These are phyloP conservation scores for Alternaria brassicae DNA, from an alignment of 2,329 filamentous ascomycete species.

Conservation along the genomic window DNA sequence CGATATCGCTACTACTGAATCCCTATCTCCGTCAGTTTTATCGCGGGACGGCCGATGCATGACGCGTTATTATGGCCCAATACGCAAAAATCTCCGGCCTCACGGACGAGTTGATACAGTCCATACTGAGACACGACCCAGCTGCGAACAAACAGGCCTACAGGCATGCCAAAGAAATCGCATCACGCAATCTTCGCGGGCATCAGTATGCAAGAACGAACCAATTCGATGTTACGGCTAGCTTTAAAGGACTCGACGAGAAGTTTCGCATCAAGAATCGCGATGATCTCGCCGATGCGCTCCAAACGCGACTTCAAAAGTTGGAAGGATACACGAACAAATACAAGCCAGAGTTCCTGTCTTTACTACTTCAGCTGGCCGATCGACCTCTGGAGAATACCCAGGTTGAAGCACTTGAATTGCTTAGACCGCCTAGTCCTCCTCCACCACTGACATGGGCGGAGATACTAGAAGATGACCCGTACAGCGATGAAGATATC, in stretches of 20 bases:
- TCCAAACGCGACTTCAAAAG: constrained; percentile 65
- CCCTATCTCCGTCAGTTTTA: not conserved
- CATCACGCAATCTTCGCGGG: constrained; percentile 50
- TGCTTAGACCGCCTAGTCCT: constrained; percentile 57
- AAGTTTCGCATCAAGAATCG: constrained; percentile 82
- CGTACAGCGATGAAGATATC: constrained; percentile 71
- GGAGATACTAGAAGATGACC: constrained; percentile 78
- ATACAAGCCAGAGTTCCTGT: constrained; percentile 81
- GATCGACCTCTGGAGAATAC: constrained; percentile 78
- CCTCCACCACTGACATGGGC: constrained; percentile 72
- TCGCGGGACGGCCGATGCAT: not conserved
- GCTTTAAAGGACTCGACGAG: constrained; percentile 70
- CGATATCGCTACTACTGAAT: not conserved
- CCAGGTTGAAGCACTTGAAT: constrained; percentile 67
- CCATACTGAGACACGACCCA: constrained; percentile 62
- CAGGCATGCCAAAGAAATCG: constrained; percentile 49
- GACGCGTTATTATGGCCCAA: constrained; percentile 68
- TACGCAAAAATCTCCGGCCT: constrained; percentile 69
- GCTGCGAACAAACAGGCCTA: constrained; percentile 45
- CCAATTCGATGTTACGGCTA: constrained; percentile 56
- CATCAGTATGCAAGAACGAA: constrained; percentile 56
- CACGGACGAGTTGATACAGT: constrained; percentile 73
- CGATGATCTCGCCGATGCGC: constrained; percentile 77
- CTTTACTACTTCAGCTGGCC: constrained; percentile 80
- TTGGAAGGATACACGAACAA: constrained; percentile 63